Conservation (phyloP, 495 filamentous ascomycete species). For the Thermothielavioides terrestris region DNA sequence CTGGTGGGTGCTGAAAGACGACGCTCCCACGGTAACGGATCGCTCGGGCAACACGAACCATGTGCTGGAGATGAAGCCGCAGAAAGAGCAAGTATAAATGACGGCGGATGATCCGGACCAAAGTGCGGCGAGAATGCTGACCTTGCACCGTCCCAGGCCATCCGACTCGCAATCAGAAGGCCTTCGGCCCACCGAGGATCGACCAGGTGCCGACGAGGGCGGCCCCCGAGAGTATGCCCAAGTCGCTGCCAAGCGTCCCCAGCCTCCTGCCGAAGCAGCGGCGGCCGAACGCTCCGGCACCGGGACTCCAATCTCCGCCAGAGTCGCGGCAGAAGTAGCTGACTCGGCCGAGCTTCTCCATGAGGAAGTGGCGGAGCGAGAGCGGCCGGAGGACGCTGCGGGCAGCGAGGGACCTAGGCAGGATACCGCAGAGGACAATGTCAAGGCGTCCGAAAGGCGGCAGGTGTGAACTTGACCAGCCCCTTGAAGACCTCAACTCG, state of each 20-base stretch:
- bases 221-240: neutral
- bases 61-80: constrained; percentile 35
- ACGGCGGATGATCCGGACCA: no score
- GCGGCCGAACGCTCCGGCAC: constrained; percentile 8
- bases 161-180: neutral
- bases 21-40: constrained; percentile 45
- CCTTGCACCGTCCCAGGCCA: neutral
- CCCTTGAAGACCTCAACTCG: constrained; percentile 6
- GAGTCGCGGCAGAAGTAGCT: constrained; percentile 33
- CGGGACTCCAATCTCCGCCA: constrained; percentile 17
- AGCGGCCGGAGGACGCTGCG: constrained; percentile 22
- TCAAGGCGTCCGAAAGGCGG: constrained; percentile 24
- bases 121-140: neutral
- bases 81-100: constrained; percentile 7
- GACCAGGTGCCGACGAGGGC: neutral
- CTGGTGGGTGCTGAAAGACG: constrained; percentile 58
- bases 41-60: constrained; percentile 51
- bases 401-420: constrained; percentile 24
- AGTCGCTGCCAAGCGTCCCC: constrained; percentile 1
- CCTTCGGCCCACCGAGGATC: neutral
- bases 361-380: constrained; percentile 22
- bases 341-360: constrained; percentile 35
- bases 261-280: neutral
- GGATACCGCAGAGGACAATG: constrained; percentile 35
- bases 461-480: constrained; percentile 20